These are phyloP conservation scores for Berberis vulgaris DNA, from an alignment of 164 flowering plant genomes.

Conservation along the genomic window DNA sequence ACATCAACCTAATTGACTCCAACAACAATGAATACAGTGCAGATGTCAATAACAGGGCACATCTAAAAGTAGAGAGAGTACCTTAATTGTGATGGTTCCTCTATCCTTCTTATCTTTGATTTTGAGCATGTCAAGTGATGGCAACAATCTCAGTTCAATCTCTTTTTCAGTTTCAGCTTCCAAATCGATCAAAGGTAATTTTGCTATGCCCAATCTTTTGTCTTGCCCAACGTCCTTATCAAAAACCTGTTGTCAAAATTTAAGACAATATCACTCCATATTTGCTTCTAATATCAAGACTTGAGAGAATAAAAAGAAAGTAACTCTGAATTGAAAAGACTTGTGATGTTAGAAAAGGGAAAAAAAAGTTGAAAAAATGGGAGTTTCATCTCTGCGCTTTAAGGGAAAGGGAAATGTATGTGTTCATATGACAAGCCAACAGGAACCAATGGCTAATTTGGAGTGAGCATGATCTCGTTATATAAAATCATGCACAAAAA, in stretches of 20 bases:
- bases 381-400: too few relatives aligned
- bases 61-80: constrained; percentile 8
- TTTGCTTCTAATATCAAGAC: too few relatives aligned
- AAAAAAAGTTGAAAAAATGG: too few relatives aligned
- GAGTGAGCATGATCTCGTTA: too few relatives aligned
- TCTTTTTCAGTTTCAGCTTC: constrained; percentile 58
- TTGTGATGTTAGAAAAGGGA: too few relatives aligned
- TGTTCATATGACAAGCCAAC: too few relatives aligned
- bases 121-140: constrained; percentile 81
- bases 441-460: too few relatives aligned
- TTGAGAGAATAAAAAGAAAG: too few relatives aligned
- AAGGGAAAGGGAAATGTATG: too few relatives aligned
- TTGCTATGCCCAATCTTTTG: constrained; percentile 72
- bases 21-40: background rate
- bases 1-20: too few relatives aligned
- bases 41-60: background rate
- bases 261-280: background rate
- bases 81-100: constrained; percentile 78
- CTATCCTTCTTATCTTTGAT: constrained; percentile 91
- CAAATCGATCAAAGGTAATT: constrained; percentile 53
- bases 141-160: constrained; percentile 50
- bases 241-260: constrained; percentile 43
- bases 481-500: too few relatives aligned
- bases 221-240: constrained; percentile 93
- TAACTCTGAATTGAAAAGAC: too few relatives aligned